Evolutionary conservation across 192 early-diverging fungal genomes (phyloP), one percentile per base, ranked within the genome.

Genomic region (Mortierella alpina): DNA sequence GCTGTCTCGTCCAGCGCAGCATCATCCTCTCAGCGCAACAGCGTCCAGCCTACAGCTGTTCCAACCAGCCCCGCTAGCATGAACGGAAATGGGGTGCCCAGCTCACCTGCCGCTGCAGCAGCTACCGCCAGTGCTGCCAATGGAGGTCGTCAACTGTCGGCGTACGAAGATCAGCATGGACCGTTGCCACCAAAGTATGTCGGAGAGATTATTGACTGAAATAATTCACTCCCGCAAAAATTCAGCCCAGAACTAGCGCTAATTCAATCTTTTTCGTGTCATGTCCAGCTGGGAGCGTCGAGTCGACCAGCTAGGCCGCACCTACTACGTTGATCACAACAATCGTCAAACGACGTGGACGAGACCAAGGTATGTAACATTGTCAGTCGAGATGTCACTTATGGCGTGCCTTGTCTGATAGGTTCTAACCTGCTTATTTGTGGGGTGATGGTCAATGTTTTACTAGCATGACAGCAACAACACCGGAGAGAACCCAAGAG

Each of bases 241-340:
- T n/a, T 51, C 50, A 51, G 13, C 12, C 50, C n/a, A 12, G n/a
- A 12, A 2, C 50, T 4, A 12, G n/a, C 50, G 4, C 50, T 20
- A 15, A 12, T 41, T 53, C 6, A 23, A 18, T 5, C 6, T 31
- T 53, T 61, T 53, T 48, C 14, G 18, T 18, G 6, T 17, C 14
- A 45, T 8, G 3, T 45, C 39, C 72, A 93, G 97, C 42, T 99
- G 97, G 97, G 97, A 99, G 88, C 88, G 95, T 54, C 90, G 97
- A 61, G 89, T 92, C 18, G 97, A 99, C 88, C 92, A 96, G 73
- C 75, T 96, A 48, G 94, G 95, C 13, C 91, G 97, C 9, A 92
- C 93, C 6, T 99, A 99, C 86, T 99, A 96, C 85, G 96, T 99
- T 14, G 97, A 99, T 84, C 97, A 99, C 85, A 98, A 95, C 85